Evolutionary conservation across 768 basidiomycete species (phyloP).

Genomic region (Lactifluus pinguis): DNA sequence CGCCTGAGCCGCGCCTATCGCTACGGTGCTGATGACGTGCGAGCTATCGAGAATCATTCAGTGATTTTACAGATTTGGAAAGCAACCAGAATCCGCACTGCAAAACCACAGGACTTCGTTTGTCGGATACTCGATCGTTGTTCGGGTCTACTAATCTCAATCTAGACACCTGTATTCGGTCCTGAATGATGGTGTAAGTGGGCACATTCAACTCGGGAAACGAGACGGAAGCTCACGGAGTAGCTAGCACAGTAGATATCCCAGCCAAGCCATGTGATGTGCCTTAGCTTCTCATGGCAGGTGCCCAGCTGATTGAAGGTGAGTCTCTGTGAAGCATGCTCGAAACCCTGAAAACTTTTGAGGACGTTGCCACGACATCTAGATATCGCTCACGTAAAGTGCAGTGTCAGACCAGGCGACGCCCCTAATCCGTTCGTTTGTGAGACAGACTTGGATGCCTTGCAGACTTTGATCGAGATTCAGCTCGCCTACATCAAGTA

Average conservation of each 20-base stretch:
- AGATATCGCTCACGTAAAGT: conserved; percentile 13
- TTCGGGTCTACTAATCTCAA: conserved; percentile 20
- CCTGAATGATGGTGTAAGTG: conserved; percentile 14
- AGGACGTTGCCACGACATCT: neutral
- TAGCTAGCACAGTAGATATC: conserved; percentile 17
- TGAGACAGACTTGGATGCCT: conserved; percentile 24
- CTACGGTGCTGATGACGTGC: conserved; percentile 5
- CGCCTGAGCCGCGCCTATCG: conserved; percentile 5
- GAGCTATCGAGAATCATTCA: conserved; percentile 11
- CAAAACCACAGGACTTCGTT: neutral
- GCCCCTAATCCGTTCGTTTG: conserved; percentile 27
- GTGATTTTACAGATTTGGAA: neutral
- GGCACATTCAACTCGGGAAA: neutral
- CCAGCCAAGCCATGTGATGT: conserved; percentile 12
- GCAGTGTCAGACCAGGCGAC: conserved; percentile 20
- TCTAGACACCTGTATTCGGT: conserved; percentile 17
- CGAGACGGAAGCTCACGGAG: conserved; percentile 16
- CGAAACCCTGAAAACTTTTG: conserved; percentile 9
- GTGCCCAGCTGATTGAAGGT: neutral
- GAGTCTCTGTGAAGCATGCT: conserved; percentile 2
- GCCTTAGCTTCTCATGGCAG: neutral
- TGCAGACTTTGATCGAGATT: conserved; percentile 23
- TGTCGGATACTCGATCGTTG: conserved; percentile 10
- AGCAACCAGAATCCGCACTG: conserved; percentile 2
- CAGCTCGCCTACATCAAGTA: conserved; percentile 29